Evolutionary conservation across 2,329 filamentous ascomycete genomes (phyloP).

Genomic region (Talaromyces sp.): DNA sequence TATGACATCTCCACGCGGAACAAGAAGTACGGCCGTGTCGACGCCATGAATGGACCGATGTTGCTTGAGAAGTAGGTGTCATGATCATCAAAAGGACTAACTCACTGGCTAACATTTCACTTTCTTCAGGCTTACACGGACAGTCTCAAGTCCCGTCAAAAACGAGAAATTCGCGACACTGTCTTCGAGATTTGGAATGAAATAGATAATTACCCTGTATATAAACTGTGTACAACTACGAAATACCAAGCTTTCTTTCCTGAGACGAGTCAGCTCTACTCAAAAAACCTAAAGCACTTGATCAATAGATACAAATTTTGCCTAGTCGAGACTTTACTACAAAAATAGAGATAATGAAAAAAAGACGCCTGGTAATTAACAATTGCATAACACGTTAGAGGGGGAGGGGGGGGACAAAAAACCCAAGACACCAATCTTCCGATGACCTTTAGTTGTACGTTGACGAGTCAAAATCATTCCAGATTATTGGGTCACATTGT

Average conservation of each 20-base stretch:
- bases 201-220: constrained; percentile 26
- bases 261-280: not conserved
- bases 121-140: constrained; percentile 57
- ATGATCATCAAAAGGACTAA: not conserved
- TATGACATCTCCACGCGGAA: constrained; percentile 88
- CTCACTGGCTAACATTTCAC: constrained; percentile 9
- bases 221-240: not conserved
- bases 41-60: constrained; percentile 81
- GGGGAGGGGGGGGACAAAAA: too few species aligned
- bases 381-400: constrained; percentile 10
- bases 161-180: constrained; percentile 66
- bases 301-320: constrained; percentile 12
- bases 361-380: constrained; percentile 6
- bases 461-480: not conserved
- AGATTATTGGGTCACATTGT: not conserved
- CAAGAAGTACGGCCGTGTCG: constrained; percentile 89
- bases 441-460: not conserved
- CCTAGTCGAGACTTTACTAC: constrained; percentile 6
- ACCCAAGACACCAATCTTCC: not conserved
- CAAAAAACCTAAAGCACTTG: not conserved
- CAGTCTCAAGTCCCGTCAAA: constrained; percentile 57
- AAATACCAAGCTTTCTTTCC: not conserved
- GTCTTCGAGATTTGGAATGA: constrained; percentile 71
- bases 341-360: constrained; percentile 5
- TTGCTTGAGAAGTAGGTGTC: constrained; percentile 78